These are phyloP conservation scores for Stachybotrys chartarum DNA, from an alignment of 2,329 filamentous ascomycete species.

Conservation along the genomic window DNA sequence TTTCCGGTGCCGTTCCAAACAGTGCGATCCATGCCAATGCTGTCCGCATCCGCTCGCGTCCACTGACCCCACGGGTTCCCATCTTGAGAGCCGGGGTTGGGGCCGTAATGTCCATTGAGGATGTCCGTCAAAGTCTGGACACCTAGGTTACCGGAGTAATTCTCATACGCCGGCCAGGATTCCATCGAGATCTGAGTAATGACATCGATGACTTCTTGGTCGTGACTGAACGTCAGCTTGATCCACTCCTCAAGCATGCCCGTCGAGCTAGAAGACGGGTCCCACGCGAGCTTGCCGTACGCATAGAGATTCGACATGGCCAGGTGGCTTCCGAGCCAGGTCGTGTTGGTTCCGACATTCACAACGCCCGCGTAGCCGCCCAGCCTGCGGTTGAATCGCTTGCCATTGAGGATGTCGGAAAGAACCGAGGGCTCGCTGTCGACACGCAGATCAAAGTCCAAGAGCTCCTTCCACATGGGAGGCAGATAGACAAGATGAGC, in stretches of 20 bases:
- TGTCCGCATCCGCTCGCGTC: slow-evolving; percentile 52
- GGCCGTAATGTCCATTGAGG: slow-evolving; percentile 53
- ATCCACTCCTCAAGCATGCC: slow-evolving; percentile 57
- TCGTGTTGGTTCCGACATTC: slow-evolving; percentile 58
- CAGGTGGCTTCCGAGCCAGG: slow-evolving; percentile 63
- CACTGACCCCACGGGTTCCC: slow-evolving; percentile 65
- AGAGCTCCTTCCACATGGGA: slow-evolving; percentile 60
- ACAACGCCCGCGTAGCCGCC: slow-evolving; percentile 60
- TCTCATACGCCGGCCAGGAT: slow-evolving; percentile 66
- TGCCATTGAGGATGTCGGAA: slow-evolving; percentile 53
- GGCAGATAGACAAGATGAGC: slow-evolving; percentile 61
- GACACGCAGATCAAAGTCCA: slow-evolving; percentile 60
- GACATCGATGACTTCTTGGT: slow-evolving; percentile 46
- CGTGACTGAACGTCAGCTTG: slow-evolving; percentile 55
- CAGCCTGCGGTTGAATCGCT: slow-evolving; percentile 47
- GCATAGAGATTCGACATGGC: slow-evolving; percentile 67
- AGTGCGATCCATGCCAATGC: slow-evolving; percentile 61
- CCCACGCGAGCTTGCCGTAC: slow-evolving; percentile 61
- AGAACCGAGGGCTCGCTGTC: slow-evolving; percentile 49
- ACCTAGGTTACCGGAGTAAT: slow-evolving; percentile 63
- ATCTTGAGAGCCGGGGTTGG: slow-evolving; percentile 60
- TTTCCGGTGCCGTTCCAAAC: slow-evolving; percentile 38
- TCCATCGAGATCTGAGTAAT: slow-evolving; percentile 58
- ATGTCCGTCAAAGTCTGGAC: slow-evolving; percentile 65
- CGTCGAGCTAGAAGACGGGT: slow-evolving; percentile 37